These are phyloP conservation scores for Mayamaea pseudoterrestris DNA, from an alignment of 108 stramenopile species.

Conservation along the genomic window DNA sequence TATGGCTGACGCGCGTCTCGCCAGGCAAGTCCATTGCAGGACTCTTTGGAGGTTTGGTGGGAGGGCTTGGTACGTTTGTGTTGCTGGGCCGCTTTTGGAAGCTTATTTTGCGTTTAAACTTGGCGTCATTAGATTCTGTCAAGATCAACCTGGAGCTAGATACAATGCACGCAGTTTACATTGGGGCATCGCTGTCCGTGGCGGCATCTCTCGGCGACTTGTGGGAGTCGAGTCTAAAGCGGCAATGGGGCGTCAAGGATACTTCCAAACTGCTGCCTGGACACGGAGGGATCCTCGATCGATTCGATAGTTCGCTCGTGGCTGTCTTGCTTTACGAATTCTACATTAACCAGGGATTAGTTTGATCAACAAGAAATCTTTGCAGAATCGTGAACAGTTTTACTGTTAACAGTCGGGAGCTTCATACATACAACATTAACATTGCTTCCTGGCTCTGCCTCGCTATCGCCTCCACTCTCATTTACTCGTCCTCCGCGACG, in stretches of 20 bases:
- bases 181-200: slow-evolving; percentile 43
- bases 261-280: slow-evolving; percentile 63
- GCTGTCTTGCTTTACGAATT: slow-evolving; percentile 42
- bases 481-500: no score
- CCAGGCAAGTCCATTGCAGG: slow-evolving; percentile 39
- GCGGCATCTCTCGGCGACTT: slow-evolving; percentile 69
- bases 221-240: slow-evolving; percentile 65
- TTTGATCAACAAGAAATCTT: no score
- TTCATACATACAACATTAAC: no score
- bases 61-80: slow-evolving; percentile 19
- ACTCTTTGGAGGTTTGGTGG: slow-evolving; percentile 27
- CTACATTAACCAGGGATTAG: no score
- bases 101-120: not conserved
- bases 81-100: slow-evolving; percentile 7
- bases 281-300: slow-evolving; percentile 77
- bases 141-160: no score
- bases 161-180: slow-evolving; percentile 4
- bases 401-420: no score
- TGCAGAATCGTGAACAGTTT: no score
- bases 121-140: not conserved
- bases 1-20: slow-evolving; percentile 22
- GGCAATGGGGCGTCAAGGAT: slow-evolving; percentile 51
- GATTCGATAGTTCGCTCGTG: slow-evolving; percentile 68
- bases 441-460: no score
- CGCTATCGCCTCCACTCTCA: no score